A percentile compares a stretch with the other conserved stretches of the same genome.
phyloP scores from a whole-genome alignment of 2,329 filamentous ascomycete species.

The Fusarium coffeatum region DNA sequence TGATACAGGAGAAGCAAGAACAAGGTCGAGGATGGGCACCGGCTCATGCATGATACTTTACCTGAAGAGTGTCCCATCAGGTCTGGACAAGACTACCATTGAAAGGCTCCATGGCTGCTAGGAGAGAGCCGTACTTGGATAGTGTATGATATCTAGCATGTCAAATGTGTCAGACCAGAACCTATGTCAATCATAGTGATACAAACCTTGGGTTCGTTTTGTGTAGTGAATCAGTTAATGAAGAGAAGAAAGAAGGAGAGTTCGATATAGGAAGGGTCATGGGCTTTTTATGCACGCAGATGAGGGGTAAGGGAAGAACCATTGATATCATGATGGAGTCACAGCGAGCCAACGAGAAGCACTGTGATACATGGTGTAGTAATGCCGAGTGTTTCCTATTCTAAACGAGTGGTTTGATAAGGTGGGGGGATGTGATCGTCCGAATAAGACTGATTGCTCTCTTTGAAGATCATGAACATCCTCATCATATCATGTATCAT shows the following conservation, averaged over 20 bases:
- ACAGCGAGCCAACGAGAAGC: slow-evolving; percentile 31
- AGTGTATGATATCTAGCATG: slow-evolving; percentile 39
- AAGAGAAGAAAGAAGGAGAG: slow-evolving; percentile 1
- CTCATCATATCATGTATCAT: slow-evolving; percentile 26
- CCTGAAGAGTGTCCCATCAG: slow-evolving; percentile 53
- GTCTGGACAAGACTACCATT: slow-evolving; percentile 53
- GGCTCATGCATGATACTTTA: slow-evolving; percentile 70
- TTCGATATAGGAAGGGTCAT: background rate
- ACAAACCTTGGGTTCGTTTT: slow-evolving; percentile 38
- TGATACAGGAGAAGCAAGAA: background rate
- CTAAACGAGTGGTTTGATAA: slow-evolving; percentile 19
- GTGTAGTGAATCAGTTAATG: slow-evolving; percentile 12
- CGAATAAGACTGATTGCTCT: background rate
- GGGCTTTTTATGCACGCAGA: slow-evolving; percentile 43
- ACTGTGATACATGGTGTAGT: background rate
- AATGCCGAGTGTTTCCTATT: slow-evolving; percentile 28
- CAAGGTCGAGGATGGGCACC: slow-evolving; percentile 59
- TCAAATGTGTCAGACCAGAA: slow-evolving; percentile 38
- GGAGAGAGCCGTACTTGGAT: slow-evolving; percentile 44
- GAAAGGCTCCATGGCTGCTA: slow-evolving; percentile 52
- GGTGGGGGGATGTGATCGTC: slow-evolving; percentile 18
- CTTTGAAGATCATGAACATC: slow-evolving; percentile 14
- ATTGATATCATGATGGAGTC: slow-evolving; percentile 40
- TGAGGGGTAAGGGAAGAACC: slow-evolving; percentile 39
- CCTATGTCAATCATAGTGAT: background rate